A percentile compares a stretch with the other conserved stretches of the same genome.
These are phyloP conservation scores for Logfia minima DNA, from an alignment of 129 eudicot species.

Conservation along the genomic window DNA sequence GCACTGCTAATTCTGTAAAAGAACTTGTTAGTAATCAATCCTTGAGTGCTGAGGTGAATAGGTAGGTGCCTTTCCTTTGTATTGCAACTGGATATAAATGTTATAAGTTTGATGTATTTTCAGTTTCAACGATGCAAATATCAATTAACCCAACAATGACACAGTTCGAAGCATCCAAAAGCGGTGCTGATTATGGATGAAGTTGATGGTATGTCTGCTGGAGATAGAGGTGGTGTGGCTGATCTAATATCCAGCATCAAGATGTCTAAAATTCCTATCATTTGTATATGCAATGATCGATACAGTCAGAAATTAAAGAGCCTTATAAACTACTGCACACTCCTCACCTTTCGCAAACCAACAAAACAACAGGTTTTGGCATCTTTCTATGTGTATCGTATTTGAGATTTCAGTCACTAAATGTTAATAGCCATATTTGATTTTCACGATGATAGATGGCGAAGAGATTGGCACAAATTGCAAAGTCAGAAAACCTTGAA, in stretches of 20 bases:
- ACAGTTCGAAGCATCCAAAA: conserved; percentile 69
- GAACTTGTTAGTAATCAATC: conserved; percentile 88
- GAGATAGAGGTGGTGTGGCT: conserved; percentile 96
- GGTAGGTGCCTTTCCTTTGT: conserved; percentile 43
- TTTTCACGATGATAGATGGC: conserved; percentile 61
- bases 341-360: conserved; percentile 79
- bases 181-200: conserved; percentile 90
- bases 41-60: conserved; percentile 47
- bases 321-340: conserved; percentile 75
- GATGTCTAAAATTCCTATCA: conserved; percentile 80
- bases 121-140: neutral
- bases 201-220: conserved; percentile 97
- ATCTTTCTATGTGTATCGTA: neutral
- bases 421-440: neutral
- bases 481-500: conserved; percentile 74
- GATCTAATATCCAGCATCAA: conserved; percentile 92
- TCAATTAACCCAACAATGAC: conserved; percentile 2
- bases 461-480: conserved; percentile 70
- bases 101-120: neutral
- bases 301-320: conserved; percentile 96
- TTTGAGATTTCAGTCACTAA: neutral
- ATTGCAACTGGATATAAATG: conserved; percentile 8
- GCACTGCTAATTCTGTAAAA: conserved; percentile 85
- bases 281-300: conserved; percentile 94
- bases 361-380: conserved; percentile 89